Evolutionary conservation across 768 basidiomycete species (phyloP).

Genomic region (Tubosaeta sp.): DNA sequence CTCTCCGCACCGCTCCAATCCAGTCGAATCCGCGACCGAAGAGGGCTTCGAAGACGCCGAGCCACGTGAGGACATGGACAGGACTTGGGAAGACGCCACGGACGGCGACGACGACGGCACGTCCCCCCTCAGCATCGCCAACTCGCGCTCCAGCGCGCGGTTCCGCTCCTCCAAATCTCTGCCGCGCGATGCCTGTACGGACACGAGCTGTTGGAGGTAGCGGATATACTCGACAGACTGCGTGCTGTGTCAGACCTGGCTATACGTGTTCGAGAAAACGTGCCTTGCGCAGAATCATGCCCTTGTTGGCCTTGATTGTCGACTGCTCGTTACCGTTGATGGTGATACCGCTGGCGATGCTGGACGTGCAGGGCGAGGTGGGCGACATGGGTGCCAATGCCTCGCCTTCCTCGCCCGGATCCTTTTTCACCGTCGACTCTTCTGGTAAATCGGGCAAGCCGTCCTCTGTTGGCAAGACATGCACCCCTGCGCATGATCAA

Average conservation of each 20-base stretch:
- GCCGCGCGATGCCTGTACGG: conserved; percentile 72
- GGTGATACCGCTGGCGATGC: background rate
- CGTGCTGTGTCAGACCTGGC: background rate
- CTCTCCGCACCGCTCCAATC: background rate
- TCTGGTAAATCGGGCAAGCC: conserved; percentile 30
- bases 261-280: background rate
- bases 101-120: conserved; percentile 17
- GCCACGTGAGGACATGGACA: conserved; percentile 16
- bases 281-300: conserved; percentile 85
- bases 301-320: conserved; percentile 88
- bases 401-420: conserved; percentile 29
- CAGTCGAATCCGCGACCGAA: background rate
- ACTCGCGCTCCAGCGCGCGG: conserved; percentile 33
- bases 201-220: conserved; percentile 84
- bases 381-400: conserved; percentile 14
- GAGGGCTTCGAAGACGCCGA: conserved; percentile 11
- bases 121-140: conserved; percentile 23
- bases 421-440: conserved; percentile 24
- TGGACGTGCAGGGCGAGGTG: conserved; percentile 15
- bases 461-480: conserved; percentile 22
- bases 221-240: conserved; percentile 54
- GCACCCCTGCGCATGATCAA: conserved; percentile 16
- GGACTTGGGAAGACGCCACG: conserved; percentile 10
- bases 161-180: conserved; percentile 76
- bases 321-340: conserved; percentile 31